Evolutionary conservation across 768 basidiomycete species (phyloP), one percentile per base, ranked within the genome.

Genomic region (Mycena pura): DNA sequence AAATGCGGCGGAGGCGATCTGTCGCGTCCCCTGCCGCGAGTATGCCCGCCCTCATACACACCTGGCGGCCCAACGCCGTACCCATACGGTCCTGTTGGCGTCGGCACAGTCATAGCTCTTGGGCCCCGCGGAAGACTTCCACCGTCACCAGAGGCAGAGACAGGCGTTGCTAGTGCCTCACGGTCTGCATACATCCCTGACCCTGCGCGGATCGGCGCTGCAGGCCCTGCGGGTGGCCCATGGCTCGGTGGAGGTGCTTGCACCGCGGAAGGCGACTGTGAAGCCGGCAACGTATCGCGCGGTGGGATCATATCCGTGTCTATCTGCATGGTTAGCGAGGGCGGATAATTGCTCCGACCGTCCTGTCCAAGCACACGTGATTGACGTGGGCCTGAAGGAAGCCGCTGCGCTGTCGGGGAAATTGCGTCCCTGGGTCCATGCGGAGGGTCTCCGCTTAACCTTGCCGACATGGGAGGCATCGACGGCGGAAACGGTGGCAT

Each of bases 121-220:
- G 64, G 64, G 3, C 64, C 64, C 40, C 48, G 25, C 17, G 57
- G 53, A 17, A 60, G 56, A 40, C 40, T 17, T 19, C 60, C 63
- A 9, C 41, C 43, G 14, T 55, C 57, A 28, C 47, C 17, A 49
- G 47, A 45, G 3, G 31, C 47, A 19, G 56, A 52, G 17, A 41
- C 56, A 15, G 57, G 43, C 10, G 57, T 49, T 4, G 28, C 22
- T 39, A 43, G 15, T 31, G 27, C 32, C 27, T 61, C 55, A 11
- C 64, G 60, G 38, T 65, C 64, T 1, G 54, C 60, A 19, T 65
- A 57, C 60, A 65, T 61, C 19, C 60, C 60, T 11, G 64, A 62
- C 24, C 60, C 64, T 8, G 60, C 47, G 19, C 60, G 60, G 17
- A 53, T 54, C 0, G 57, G 45, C 9, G 43, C 54, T 5, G 61